Evolutionary conservation across 805 yeast species (phyloP).

Genomic region (Kuraishia piskuri): DNA sequence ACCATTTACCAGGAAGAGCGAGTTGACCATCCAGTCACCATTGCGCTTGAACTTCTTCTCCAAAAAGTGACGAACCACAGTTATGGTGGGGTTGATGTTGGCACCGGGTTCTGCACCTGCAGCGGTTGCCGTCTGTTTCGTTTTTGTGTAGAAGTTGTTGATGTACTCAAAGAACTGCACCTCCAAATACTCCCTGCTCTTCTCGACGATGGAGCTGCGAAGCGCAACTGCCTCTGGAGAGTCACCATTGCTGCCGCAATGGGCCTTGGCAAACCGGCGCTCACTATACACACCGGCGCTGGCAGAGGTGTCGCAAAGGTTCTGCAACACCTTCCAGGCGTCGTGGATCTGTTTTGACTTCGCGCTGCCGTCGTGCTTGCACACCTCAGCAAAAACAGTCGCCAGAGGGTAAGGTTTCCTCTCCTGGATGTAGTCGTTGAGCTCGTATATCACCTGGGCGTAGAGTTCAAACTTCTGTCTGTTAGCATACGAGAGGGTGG

Average conservation of each 20-base stretch:
- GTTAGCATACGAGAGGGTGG: constrained; percentile 28
- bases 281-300: constrained; percentile 24
- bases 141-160: constrained; percentile 50
- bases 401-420: constrained; percentile 46
- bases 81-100: constrained; percentile 57
- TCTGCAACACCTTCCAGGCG: constrained; percentile 59
- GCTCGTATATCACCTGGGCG: constrained; percentile 61
- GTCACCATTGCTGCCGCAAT: constrained; percentile 4
- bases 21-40: constrained; percentile 39
- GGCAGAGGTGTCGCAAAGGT: constrained; percentile 29
- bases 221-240: constrained; percentile 24
- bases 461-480: constrained; percentile 59
- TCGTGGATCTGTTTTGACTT: constrained; percentile 68
- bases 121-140: constrained; percentile 5
- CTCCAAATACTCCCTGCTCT: constrained; percentile 58
- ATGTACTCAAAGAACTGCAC: constrained; percentile 69
- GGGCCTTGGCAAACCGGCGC: constrained; percentile 22
- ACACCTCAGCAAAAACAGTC: constrained; percentile 50
- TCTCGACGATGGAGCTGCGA: constrained; percentile 38
- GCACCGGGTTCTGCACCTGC: constrained; percentile 23
- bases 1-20: constrained; percentile 64
- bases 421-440: constrained; percentile 61
- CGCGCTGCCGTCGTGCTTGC: constrained; percentile 48
- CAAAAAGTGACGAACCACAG: constrained; percentile 60
- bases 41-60: constrained; percentile 29